Evolutionary conservation across 2,329 filamentous ascomycete species (phyloP), one percentile per base, ranked within the genome.

Genomic region (Epicoccum sorghinum): DNA sequence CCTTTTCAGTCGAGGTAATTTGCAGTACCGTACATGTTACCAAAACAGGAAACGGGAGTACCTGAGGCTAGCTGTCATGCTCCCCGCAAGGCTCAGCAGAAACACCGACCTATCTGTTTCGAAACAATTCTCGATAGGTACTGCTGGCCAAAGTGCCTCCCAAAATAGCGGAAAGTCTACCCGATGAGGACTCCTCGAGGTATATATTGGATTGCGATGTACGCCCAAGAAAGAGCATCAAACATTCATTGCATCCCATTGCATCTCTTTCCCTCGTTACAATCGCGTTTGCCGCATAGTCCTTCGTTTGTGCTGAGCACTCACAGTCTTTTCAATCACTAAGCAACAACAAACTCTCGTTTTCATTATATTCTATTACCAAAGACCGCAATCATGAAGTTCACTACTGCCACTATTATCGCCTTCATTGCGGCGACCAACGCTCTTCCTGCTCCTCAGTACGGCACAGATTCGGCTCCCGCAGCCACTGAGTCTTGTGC

Each of bases 221-320:
- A 13, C 18, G 10, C 39, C 12, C 5, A 23, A 37, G 13, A 18
- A 29, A 9, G 43, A 35, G 33, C 22, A 47, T 44, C 45, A 48
- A 18, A 40, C 51, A 44, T 24, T 44, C 39, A 14, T 32, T 43
- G 10, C 35, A 38, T 39, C 24, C 27, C 40, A 22, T 38, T n/a
- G 8, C 33, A 39, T 37, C 24, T 33, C 32, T 4, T 44, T 38
- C 37, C 7, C 42, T 40, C 22, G 24, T 46, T 51, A 10, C 33
- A 33, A 29, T 29, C 27, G 18, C 18, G 18, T 4, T 22, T 37
- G 6, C 5, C 25, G 18, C 12, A 36, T 33, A 53, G 44, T 44
- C 51, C 48, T 48, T 54, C 51, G 44, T 54, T 54, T 44, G 44
- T 48, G 51, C 45, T 48, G 45, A 23, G 51, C 51, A 54, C 51